Evolutionary conservation across 495 filamentous ascomycete species (phyloP).

Genomic region (Paragyromitra xinjiangensis): DNA sequence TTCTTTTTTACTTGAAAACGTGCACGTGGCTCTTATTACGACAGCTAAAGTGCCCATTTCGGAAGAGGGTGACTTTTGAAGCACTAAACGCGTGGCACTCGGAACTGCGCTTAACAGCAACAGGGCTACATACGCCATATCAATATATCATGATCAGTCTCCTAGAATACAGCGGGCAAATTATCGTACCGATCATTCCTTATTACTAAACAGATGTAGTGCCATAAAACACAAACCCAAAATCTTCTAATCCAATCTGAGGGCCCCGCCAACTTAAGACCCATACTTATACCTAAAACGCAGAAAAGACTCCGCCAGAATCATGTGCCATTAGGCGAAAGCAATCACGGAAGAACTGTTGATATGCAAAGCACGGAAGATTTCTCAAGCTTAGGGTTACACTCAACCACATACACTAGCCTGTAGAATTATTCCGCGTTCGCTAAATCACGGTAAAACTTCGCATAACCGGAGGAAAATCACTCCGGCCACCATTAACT

Average conservation of each 20-base stretch:
- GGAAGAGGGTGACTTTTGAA: too few relatives aligned
- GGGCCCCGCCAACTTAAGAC: too few relatives aligned
- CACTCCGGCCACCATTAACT: conserved; percentile 4
- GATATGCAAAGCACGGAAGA: not conserved
- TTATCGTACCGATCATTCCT: not conserved
- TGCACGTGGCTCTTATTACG: too few relatives aligned
- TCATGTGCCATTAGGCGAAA: not conserved
- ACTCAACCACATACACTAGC: not conserved
- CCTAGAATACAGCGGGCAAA: not conserved
- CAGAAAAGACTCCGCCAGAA: not conserved
- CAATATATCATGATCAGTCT: not conserved
- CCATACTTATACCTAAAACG: too few relatives aligned
- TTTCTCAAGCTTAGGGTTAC: not conserved
- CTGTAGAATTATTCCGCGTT: not conserved
- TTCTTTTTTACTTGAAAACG: too few relatives aligned
- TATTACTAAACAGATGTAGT: not conserved
- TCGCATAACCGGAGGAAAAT: conserved; percentile 10
- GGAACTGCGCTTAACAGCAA: not conserved
- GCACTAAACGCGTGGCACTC: too few relatives aligned
- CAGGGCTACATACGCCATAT: not conserved
- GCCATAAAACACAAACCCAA: too few relatives aligned
- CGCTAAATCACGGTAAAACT: conserved; percentile 2
- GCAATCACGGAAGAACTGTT: not conserved
- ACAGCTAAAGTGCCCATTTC: too few relatives aligned
- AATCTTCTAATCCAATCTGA: too few relatives aligned